phyloP scores from a whole-genome alignment of 345 rosid genomes.

The Angophora floribunda region DNA sequence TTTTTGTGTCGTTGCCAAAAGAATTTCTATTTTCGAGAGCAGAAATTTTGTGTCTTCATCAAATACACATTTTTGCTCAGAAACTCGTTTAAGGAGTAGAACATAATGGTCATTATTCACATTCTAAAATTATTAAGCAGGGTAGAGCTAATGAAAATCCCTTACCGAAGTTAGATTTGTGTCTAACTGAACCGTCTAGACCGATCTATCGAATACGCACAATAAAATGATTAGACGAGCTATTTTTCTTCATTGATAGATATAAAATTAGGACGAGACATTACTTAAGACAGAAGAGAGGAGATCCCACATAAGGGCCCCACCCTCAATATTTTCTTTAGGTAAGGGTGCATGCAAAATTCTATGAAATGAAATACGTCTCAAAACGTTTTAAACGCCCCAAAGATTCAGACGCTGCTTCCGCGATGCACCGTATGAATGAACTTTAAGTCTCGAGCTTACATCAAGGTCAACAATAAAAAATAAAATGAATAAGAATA shows the following conservation, averaged over 20 bases:
- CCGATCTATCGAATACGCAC: neutral
- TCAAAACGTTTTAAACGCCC: neutral
- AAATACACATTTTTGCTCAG: too few relatives aligned
- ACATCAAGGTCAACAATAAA: neutral
- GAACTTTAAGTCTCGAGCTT: neutral
- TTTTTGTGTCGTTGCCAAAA: too few relatives aligned
- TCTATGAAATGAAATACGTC: neutral
- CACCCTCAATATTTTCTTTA: neutral
- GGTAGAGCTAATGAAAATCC: neutral
- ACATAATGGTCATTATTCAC: too few relatives aligned
- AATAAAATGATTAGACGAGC: neutral
- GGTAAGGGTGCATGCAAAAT: neutral
- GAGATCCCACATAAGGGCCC: neutral
- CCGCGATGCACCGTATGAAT: neutral
- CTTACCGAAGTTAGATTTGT: accelerated
- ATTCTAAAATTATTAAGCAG: neutral
- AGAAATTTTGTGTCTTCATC: too few relatives aligned
- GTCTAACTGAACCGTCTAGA: neutral
- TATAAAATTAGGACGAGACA: neutral
- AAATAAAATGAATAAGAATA: neutral
- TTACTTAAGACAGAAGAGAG: neutral
- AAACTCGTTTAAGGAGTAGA: too few relatives aligned
- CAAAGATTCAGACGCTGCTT: neutral
- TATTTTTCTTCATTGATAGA: neutral
- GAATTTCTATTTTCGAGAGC: too few relatives aligned